Percentiles rank a stretch among this genome's conserved stretches.
Evolutionary conservation across 257 asterid genomes (phyloP).

Genomic region (Ophiorrhiza pumila): DNA sequence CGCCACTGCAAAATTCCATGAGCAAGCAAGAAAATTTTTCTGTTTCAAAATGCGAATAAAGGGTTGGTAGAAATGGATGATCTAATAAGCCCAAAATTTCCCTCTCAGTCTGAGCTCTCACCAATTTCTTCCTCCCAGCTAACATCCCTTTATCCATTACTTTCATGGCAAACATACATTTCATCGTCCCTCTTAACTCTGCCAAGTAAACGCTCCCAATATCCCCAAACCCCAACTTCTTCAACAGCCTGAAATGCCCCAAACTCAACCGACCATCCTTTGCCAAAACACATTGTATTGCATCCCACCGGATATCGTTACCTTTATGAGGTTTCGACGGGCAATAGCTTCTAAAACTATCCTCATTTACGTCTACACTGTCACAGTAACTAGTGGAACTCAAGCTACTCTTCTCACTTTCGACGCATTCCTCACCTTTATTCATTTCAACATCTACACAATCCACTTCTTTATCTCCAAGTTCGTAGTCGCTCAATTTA

Average conservation of each 20-base stretch:
- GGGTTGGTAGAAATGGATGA: slow-evolving; percentile 89
- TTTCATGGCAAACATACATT: slow-evolving; percentile 76
- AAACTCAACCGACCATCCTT: slow-evolving; percentile 64
- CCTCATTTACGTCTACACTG: slow-evolving; percentile 40
- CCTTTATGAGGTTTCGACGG: slow-evolving; percentile 79
- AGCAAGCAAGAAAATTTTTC: slow-evolving; percentile 82
- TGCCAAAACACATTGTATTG: slow-evolving; percentile 46
- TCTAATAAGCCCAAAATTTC: slow-evolving; percentile 73
- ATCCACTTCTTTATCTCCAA: slow-evolving; percentile 39
- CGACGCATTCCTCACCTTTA: slow-evolving; percentile 26
- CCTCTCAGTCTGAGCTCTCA: slow-evolving; percentile 83
- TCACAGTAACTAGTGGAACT: slow-evolving; percentile 35
- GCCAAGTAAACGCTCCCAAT: slow-evolving; percentile 91
- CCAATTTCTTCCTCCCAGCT: slow-evolving; percentile 70
- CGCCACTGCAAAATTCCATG: slow-evolving; percentile 96
- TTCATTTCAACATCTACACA: slow-evolving; percentile 21
- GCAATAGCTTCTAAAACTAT: slow-evolving; percentile 51
- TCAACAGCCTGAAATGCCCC: slow-evolving; percentile 75
- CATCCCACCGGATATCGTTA: slow-evolving; percentile 77
- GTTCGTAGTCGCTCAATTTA: slow-evolving; percentile 32
- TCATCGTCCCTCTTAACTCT: slow-evolving; percentile 61
- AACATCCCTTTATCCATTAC: slow-evolving; percentile 89
- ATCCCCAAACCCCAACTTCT: slow-evolving; percentile 88
- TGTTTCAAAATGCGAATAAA: slow-evolving; percentile 79
- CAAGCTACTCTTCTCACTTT: slow-evolving; percentile 39